Base-by-base conservation (phyloP, 768 basidiomycete genomes). In the Hygrophoropsis aurantiaca region DNA sequence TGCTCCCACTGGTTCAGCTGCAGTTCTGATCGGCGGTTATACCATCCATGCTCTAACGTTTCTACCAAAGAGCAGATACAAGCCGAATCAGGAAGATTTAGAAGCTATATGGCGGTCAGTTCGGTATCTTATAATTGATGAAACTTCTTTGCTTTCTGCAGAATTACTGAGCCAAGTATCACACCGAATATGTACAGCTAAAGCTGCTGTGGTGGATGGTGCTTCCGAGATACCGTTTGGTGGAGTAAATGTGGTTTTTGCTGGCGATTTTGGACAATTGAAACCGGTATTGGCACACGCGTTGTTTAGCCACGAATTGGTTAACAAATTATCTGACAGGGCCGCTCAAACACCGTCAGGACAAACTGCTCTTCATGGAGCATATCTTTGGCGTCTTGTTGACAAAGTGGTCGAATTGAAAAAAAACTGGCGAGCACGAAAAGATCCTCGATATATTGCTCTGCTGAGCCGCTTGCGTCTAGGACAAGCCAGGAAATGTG, bases 1-100 rank as follows among this genome's bases (percentile, higher is more conserved):
- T 6, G 64, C 66, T 11, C 58, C 58, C 15, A 68, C 67, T 1
- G 67, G 68, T 0, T 59, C 52, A 13, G 60, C 66, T 0, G 68
- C 68, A 0, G 33, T 52, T 0, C 24, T 63, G 1, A 62, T 69
- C 5, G 56, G 45, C 0, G 66, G 66, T 0, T 56, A 53, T 16
- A 69, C 68, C 0, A 44, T 68, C 3, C 65, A 68, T 42, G 52
- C 62, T 0, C 42, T 70, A 2, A 52, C 54, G 0, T 45, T 64
- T 37, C 30, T 59, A 3, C 50, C 52, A 6, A 38, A 38, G 0
- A 46, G 11, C 27, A 30, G 27, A 56, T 52, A 38, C n/a, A 25
- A 5, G 41, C 55, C 11, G 10, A 19, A 18, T 40, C 40, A 11
- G 42, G 42, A n/a, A n/a, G n/a, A n/a, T n/a, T 37, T 60, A 16